Evolutionary conservation across 192 early-diverging fungal species (phyloP).

Genomic region (Entomortierella beljakovae): DNA sequence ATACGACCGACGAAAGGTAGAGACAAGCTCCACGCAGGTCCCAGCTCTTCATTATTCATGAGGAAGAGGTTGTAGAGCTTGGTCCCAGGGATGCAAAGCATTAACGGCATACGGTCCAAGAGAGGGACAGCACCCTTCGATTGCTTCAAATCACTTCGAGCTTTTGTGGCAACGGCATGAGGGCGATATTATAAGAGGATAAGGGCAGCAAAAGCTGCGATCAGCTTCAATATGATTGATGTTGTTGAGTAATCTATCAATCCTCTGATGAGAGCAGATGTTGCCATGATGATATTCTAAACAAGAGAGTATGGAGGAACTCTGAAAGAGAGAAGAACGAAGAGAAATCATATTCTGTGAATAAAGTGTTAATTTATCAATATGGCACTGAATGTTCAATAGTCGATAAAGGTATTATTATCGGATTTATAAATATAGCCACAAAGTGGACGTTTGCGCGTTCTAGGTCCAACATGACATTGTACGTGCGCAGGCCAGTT

Average conservation of each 20-base stretch:
- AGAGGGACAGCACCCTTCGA: conserved; percentile 22
- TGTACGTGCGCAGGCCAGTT: too few relatives aligned
- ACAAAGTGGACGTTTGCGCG: too few relatives aligned
- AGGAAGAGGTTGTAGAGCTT: conserved; percentile 27
- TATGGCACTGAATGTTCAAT: too few relatives aligned
- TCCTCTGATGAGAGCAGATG: neutral
- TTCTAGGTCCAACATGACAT: too few relatives aligned
- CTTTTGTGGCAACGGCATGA: conserved; percentile 24
- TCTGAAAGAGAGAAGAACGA: neutral
- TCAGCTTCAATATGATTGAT: conserved; percentile 4
- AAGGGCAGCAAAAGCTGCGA: neutral
- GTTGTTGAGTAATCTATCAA: conserved; percentile 1
- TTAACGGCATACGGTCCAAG: conserved; percentile 24
- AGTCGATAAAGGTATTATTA: too few relatives aligned
- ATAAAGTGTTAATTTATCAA: too few relatives aligned
- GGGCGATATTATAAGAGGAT: conserved; percentile 23
- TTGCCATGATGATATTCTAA: neutral
- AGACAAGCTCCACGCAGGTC: conserved; percentile 21
- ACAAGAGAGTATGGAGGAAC: neutral
- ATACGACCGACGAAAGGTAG: conserved; percentile 23
- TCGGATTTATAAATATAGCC: too few relatives aligned
- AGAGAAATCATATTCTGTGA: too few relatives aligned
- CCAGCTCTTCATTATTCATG: conserved; percentile 17
- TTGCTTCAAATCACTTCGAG: conserved; percentile 21
- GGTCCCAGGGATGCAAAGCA: conserved; percentile 15